A percentile compares a stretch with the other conserved stretches of the same genome.
Conservation (phyloP, 352 stramenopile genomes). For the Aphanomyces stellatus region DNA sequence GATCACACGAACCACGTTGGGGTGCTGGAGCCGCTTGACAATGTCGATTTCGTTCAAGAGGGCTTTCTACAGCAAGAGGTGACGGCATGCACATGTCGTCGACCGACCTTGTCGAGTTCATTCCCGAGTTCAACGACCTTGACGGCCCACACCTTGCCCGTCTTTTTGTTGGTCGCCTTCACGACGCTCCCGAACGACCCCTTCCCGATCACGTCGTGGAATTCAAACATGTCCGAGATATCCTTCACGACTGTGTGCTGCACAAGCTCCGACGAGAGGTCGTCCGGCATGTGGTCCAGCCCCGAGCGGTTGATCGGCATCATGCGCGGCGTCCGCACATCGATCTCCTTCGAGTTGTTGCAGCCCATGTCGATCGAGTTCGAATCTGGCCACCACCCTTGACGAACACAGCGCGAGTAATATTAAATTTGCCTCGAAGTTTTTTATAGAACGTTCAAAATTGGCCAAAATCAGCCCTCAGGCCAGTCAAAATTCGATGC, state of each 20-base stretch:
- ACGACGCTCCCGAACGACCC: conserved; percentile 68
- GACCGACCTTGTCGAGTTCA: conserved; percentile 44
- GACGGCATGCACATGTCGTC: neutral
- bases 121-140: conserved; percentile 69
- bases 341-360: conserved; percentile 38
- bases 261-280: conserved; percentile 64
- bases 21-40: conserved; percentile 65
- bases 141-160: conserved; percentile 65
- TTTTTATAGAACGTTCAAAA: no score
- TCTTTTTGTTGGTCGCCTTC: conserved; percentile 44
- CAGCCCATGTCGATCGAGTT: no score
- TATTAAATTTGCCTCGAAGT: no score
- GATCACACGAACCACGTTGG: conserved; percentile 71
- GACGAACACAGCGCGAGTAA: no score
- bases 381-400: no score
- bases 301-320: conserved; percentile 12
- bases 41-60: conserved; percentile 73
- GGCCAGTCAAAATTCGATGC: no score
- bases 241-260: conserved; percentile 67
- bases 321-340: conserved; percentile 22
- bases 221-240: conserved; percentile 54
- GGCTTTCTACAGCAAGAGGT: conserved; percentile 27
- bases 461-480: no score
- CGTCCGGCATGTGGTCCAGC: conserved; percentile 39
- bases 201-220: conserved; percentile 51